Conservation (phyloP, 2,329 filamentous ascomycete genomes). For the Corniculantispora saksenae region DNA sequence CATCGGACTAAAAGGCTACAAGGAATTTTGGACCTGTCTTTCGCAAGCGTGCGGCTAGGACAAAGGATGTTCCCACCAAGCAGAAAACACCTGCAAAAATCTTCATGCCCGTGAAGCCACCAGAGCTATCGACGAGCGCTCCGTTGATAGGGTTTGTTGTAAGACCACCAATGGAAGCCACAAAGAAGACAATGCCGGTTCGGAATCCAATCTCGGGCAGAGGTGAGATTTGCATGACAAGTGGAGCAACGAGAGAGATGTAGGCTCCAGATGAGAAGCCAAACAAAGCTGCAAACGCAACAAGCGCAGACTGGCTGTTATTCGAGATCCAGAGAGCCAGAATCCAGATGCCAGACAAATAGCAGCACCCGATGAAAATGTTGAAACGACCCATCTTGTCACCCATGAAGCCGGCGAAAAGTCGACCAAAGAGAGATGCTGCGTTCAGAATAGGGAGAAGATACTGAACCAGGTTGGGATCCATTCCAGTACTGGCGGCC, state of each 20-base stretch:
- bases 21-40: constrained; percentile 29
- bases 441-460: constrained; percentile 30
- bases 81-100: constrained; percentile 38
- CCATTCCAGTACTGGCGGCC: constrained; percentile 26
- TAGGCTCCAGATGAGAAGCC: constrained; percentile 39
- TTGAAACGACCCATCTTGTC: constrained; percentile 33
- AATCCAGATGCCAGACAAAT: constrained; percentile 35
- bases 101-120: constrained; percentile 38
- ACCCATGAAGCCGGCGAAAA: constrained; percentile 25
- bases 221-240: constrained; percentile 52
- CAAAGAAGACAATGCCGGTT: constrained; percentile 46
- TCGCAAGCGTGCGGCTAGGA: constrained; percentile 28
- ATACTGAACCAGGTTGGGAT: constrained; percentile 23
- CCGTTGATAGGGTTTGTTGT: constrained; percentile 60
- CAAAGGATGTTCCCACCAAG: constrained; percentile 31
- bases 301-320: constrained; percentile 25
- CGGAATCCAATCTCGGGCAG: constrained; percentile 53
- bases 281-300: constrained; percentile 35
- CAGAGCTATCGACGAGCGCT: constrained; percentile 35
- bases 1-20: constrained; percentile 11
- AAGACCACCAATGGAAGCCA: constrained; percentile 57
- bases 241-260: constrained; percentile 33
- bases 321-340: constrained; percentile 42
- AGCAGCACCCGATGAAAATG: constrained; percentile 43
- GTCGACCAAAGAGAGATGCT: constrained; percentile 28